Base-by-base conservation (phyloP, 192 early-diverging fungal species). In the Linnemannia exigua region DNA sequence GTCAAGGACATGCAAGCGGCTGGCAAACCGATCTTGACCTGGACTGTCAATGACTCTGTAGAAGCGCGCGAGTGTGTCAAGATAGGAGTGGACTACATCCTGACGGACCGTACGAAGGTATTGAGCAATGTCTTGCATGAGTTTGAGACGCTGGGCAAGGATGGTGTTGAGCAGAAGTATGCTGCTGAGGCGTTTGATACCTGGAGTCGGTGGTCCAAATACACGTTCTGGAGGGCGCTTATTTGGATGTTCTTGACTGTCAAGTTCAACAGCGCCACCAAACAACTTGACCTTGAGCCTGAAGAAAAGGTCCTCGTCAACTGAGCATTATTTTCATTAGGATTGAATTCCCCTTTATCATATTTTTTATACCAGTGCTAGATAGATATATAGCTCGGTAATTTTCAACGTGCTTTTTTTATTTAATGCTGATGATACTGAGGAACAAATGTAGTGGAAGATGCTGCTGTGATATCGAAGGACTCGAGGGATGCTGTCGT, bases 31-130 rank as follows among this genome's bases (percentile, higher is more conserved):
- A 83, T 93, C 7, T 80, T 89, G 67, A 80, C 75, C 3, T 93
- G 92, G 92, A 91, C 91, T 3, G 88, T 93, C 70, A 93, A 93
- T 70, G 67, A 83, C 31, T 28, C 75, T 8, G 36, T 69, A 1
- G 79, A 87, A 52, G 84, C 84, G 20, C 87, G 87, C 25, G 84
- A 88, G 28, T 88, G 88, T 80, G 77, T 89, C 25, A 68, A 74
- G 58, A 89, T 88, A 87, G 87, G 88, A 0, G 72, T 91, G 0
- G 91, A 93, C 83, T 91, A 84, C 69, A 71, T 93, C 19, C 74
- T 93, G 47, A 90, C 90, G n/a, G 90, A 93, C 67, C 52, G 90
- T 46, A 79, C 88, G 0, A 80, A 79, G 33, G 33, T 70, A 0
- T 31, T 91, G 35, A 12, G 85, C 20, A 78, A 87, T 5, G 77